Percentiles rank a stretch among this genome's conserved stretches.
phyloP scores from a whole-genome alignment of 768 basidiomycete species.

The Paxillus involutus region DNA sequence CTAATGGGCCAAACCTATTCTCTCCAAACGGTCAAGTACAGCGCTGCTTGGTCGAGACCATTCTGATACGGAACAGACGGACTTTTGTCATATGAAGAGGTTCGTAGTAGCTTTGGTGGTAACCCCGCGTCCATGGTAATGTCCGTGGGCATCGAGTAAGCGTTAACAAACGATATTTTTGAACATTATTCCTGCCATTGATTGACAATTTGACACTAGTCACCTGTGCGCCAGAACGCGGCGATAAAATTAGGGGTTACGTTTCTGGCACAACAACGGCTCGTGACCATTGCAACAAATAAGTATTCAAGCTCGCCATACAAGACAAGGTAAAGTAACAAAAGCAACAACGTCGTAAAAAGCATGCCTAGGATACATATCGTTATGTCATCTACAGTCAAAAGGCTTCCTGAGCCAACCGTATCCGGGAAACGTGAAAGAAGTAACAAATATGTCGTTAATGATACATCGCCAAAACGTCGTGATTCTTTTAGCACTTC shows the following conservation, averaged over 20 bases:
- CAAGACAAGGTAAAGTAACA: too few species aligned
- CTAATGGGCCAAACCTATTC: background rate
- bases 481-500: slow-evolving; percentile 13
- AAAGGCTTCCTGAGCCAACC: slow-evolving; percentile 20
- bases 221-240: too few species aligned
- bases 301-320: too few species aligned
- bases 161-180: background rate
- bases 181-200: too few species aligned
- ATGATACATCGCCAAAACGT: slow-evolving; percentile 22
- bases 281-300: too few species aligned
- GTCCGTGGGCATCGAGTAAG: slow-evolving; percentile 5
- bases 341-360: slow-evolving; percentile 12
- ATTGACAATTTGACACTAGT: too few species aligned
- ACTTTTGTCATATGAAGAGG: background rate
- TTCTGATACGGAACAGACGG: background rate
- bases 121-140: background rate
- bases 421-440: slow-evolving; percentile 3
- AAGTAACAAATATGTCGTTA: slow-evolving; percentile 10
- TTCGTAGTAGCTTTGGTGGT: too few species aligned
- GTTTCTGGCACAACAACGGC: too few species aligned
- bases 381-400: slow-evolving; percentile 11
- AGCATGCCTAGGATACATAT: background rate
- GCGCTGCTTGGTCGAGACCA: background rate
- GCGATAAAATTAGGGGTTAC: too few species aligned
- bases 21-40: background rate